Base-by-base conservation (phyloP, 129 eudicot species). In the Saussurea involucrata region DNA sequence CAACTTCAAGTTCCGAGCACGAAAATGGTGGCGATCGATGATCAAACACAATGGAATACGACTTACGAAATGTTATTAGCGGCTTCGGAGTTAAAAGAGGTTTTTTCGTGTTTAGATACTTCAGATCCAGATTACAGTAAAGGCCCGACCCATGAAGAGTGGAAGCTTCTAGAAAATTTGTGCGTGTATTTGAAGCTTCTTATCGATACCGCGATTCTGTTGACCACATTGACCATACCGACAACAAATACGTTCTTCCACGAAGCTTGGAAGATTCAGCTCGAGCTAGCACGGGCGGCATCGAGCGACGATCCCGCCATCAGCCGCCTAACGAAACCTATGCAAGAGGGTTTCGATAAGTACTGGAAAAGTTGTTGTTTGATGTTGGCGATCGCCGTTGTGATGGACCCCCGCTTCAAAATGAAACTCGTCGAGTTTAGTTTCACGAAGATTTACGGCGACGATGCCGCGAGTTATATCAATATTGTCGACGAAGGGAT, bases 341-440 rank as follows among this genome's bases (percentile, higher is more conserved):
- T 93, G 98, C 92, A 88, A 76, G 95, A 82, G 28, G 82, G 78
- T 10, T 90, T 93, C 55, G 90, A 90, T 66, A 83, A 82, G 5
- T 93, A 90, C 80, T 88, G 92, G 97, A 90, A 82, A 66, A 82
- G 74, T 20, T 72, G 86, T 53, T 90, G 92, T 73, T 49, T 87
- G 67, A 76, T 90, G 4, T 81, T 93, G 18, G 98, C 97, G 0
- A 83, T 88, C 58, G 97, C 95, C 1, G 97, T 93, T 0, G 88
- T 92, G 10, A 90, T 93, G 97, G 97, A 93, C 74, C 98, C 98
- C 4, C 84, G 95, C 11, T 93, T 93, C 76, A 93, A 93, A 49
- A 87, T 90, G 91, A 88, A 90, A 75, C 89, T 93, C 1, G 97
- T 93, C 1, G 93, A 93, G 34, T 93, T 90, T 58, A 93, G 98